Conservation (phyloP, 2,329 filamentous ascomycete genomes). For the Nannizziopsis barbatae region DNA sequence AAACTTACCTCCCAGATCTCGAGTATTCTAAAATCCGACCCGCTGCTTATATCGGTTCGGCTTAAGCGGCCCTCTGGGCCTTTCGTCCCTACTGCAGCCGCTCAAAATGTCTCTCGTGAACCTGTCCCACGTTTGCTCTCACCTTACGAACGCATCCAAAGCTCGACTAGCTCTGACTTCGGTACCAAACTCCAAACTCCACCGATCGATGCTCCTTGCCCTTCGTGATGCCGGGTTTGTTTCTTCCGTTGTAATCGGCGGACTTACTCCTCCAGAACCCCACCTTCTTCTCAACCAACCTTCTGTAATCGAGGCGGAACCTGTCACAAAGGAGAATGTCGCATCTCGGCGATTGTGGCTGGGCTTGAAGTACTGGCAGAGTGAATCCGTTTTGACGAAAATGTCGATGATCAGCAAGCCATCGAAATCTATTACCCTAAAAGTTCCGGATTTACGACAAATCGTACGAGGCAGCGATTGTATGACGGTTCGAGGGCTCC, state of each 20-base stretch:
- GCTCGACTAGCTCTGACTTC: conserved; percentile 78
- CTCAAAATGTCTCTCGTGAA: conserved; percentile 57
- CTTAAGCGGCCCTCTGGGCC: conserved; percentile 17
- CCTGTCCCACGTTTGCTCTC: conserved; percentile 72
- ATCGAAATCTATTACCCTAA: conserved; percentile 58
- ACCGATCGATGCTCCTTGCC: conserved; percentile 62
- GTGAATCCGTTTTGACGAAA: conserved; percentile 61
- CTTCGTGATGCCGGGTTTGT: conserved; percentile 76
- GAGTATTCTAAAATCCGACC: no score
- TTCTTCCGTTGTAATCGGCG: conserved; percentile 64
- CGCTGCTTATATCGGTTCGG: neutral
- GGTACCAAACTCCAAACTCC: conserved; percentile 67
- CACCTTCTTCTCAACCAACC: conserved; percentile 44
- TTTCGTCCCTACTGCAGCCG: conserved; percentile 9
- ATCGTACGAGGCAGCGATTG: conserved; percentile 59
- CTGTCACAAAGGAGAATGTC: conserved; percentile 58
- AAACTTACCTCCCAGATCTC: neutral
- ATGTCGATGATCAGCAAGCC: conserved; percentile 61
- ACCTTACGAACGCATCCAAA: conserved; percentile 78
- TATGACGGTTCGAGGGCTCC: conserved; percentile 59
- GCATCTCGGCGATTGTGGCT: conserved; percentile 70
- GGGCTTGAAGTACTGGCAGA: conserved; percentile 80
- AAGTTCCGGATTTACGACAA: conserved; percentile 49
- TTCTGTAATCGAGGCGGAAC: conserved; percentile 35
- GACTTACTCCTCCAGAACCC: conserved; percentile 46